Evolutionary conservation across 169 alveolate species (phyloP).

Genomic region (Cryptosporidium felis): DNA sequence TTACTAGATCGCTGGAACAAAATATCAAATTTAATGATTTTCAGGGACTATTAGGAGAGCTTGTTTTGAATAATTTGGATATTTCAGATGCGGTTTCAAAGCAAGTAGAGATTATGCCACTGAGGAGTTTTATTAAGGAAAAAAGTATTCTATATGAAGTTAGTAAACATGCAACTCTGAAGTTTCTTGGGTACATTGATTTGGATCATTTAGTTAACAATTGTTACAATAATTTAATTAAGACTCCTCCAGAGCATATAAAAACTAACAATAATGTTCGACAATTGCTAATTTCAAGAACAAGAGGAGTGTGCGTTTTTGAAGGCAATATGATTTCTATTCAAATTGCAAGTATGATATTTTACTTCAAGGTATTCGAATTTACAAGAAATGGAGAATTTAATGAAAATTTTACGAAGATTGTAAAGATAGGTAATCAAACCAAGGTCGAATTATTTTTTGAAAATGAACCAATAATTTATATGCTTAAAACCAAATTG

Average conservation of each 20-base stretch:
- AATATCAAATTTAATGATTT: conserved; percentile 3
- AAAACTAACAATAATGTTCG: conserved; percentile 6
- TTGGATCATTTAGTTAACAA: background rate
- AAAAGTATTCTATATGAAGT: background rate
- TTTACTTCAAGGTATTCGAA: conserved; percentile 16
- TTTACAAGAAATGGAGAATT: conserved; percentile 4
- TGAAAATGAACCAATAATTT: background rate
- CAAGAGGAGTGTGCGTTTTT: conserved; percentile 37
- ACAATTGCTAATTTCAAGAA: conserved; percentile 30
- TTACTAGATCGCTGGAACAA: background rate
- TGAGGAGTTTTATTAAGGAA: conserved; percentile 1
- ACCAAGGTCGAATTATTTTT: conserved; percentile 24
- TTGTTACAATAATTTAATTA: background rate
- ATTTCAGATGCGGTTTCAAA: background rate
- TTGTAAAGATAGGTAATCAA: conserved; percentile 39
- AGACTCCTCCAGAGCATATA: background rate
- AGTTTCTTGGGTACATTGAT: conserved; percentile 1
- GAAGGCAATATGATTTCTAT: conserved; percentile 45
- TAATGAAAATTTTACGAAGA: background rate
- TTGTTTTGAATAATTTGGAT: conserved; percentile 1
- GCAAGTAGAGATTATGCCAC: background rate
- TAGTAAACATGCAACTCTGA: background rate
- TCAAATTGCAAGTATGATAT: background rate
- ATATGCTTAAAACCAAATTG: background rate
- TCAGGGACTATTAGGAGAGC: conserved; percentile 13